Percentiles rank a stretch among this genome's conserved stretches.
These are phyloP conservation scores for Tricholoma sp. DNA, from an alignment of 768 basidiomycete genomes.

Conservation along the genomic window DNA sequence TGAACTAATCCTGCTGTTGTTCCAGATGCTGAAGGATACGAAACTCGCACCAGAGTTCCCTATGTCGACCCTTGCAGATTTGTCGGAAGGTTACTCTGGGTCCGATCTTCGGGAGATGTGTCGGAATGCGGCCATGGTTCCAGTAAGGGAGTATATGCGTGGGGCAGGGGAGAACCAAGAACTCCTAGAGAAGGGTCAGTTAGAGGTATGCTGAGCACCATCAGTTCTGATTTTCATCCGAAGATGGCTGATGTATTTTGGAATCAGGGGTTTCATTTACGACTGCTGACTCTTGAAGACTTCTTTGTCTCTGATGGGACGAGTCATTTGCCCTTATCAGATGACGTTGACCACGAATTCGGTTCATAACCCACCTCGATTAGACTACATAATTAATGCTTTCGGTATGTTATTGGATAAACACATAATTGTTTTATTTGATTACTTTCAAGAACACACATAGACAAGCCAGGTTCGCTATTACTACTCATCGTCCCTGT, in stretches of 20 bases:
- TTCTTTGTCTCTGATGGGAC: slow-evolving; percentile 49
- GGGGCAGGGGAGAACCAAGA: slow-evolving; percentile 36
- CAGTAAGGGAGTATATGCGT: slow-evolving; percentile 80
- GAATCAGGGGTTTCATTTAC: slow-evolving; percentile 72
- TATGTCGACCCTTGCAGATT: slow-evolving; percentile 55
- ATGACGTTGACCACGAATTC: slow-evolving; percentile 14
- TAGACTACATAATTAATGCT: slow-evolving; percentile 9
- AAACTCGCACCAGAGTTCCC: slow-evolving; percentile 58
- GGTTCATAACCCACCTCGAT: slow-evolving; percentile 12
- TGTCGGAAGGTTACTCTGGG: slow-evolving; percentile 76
- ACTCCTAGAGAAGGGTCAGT: slow-evolving; percentile 44
- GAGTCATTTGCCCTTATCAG: slow-evolving; percentile 27
- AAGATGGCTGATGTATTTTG: neutral
- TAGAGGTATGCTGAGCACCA: slow-evolving; percentile 30
- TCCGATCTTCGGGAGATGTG: slow-evolving; percentile 92
- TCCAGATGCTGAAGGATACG: slow-evolving; percentile 82
- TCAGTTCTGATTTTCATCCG: neutral
- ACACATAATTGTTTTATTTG: slow-evolving; percentile 6
- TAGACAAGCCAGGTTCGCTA: neutral
- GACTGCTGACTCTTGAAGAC: slow-evolving; percentile 66
- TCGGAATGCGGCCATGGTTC: slow-evolving; percentile 90
- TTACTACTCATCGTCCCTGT: slow-evolving; percentile 17
- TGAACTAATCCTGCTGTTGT: neutral
- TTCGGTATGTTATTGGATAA: slow-evolving; percentile 8
- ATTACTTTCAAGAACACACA: neutral